These are phyloP conservation scores for Sporothrix inflata DNA, from an alignment of 2,329 filamentous ascomycete genomes.

Conservation along the genomic window DNA sequence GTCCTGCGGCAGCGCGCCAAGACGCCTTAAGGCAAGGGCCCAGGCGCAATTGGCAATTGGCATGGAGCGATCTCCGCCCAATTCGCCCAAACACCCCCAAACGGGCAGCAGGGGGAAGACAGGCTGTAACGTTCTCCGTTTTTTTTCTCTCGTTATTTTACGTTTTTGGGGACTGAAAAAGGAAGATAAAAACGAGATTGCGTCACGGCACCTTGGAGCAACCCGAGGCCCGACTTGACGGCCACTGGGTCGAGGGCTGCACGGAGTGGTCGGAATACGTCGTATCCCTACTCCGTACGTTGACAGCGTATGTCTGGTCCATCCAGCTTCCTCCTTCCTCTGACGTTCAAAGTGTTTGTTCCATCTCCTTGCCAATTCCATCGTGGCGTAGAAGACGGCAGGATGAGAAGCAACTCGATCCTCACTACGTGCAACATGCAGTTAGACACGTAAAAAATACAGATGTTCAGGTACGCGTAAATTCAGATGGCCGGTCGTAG, in stretches of 20 bases:
- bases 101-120: not conserved
- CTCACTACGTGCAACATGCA: too few species aligned
- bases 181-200: not conserved
- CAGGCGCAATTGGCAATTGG: too few species aligned
- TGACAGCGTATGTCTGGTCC: too few species aligned
- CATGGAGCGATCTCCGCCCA: not conserved
- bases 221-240: conserved; percentile 5
- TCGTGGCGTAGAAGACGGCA: too few species aligned
- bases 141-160: not conserved
- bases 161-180: not conserved
- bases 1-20: not conserved
- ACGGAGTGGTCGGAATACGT: not conserved
- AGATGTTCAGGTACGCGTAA: not conserved
- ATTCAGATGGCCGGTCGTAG: not conserved
- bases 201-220: conserved; percentile 16
- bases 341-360: too few species aligned
- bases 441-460: too few species aligned
- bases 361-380: too few species aligned
- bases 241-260: not conserved
- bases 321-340: too few species aligned
- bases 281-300: too few species aligned
- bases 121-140: not conserved
- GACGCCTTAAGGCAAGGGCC: not conserved
- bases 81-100: conserved; percentile 6
- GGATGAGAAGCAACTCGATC: too few species aligned